A percentile compares a stretch with the other conserved stretches of the same genome.
Evolutionary conservation across 2,329 filamentous ascomycete species (phyloP).

Genomic region (Neofusicoccum laricinum): DNA sequence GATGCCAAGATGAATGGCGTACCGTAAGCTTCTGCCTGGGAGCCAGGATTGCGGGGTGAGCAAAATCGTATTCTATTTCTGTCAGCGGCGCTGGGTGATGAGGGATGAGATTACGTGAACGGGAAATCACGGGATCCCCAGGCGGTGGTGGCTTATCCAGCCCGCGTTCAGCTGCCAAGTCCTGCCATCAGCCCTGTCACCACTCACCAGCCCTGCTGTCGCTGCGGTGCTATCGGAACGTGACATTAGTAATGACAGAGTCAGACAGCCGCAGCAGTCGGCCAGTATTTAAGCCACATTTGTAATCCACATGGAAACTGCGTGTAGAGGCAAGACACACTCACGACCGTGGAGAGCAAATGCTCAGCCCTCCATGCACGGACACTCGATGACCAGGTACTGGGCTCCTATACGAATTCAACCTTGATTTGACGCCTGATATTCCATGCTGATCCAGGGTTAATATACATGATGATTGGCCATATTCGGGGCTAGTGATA

Average conservation of each 20-base stretch:
- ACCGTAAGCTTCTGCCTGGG: background rate
- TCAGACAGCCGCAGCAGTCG: background rate
- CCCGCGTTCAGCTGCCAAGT: constrained; percentile 3
- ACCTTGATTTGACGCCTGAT: background rate
- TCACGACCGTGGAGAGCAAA: too few species aligned
- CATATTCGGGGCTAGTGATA: background rate
- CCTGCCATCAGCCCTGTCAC: background rate
- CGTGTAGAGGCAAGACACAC: background rate
- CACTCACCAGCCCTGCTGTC: background rate
- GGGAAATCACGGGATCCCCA: background rate
- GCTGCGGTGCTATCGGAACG: background rate
- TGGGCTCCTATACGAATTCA: background rate
- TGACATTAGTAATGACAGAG: background rate
- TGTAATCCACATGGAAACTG: background rate
- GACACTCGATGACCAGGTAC: too few species aligned
- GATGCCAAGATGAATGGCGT: background rate
- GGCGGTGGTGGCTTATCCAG: background rate
- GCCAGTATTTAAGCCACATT: background rate
- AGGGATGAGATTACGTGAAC: background rate
- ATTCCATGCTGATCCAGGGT: background rate
- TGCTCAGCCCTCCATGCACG: too few species aligned
- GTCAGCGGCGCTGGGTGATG: background rate
- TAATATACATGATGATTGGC: constrained; percentile 3
- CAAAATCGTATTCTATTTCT: background rate
- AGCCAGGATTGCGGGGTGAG: background rate